A percentile compares a stretch with the other conserved stretches of the same genome.
These are phyloP conservation scores for Malassezia sp. DNA, from an alignment of 1,284 basidiomycete genomes.

Conservation along the genomic window DNA sequence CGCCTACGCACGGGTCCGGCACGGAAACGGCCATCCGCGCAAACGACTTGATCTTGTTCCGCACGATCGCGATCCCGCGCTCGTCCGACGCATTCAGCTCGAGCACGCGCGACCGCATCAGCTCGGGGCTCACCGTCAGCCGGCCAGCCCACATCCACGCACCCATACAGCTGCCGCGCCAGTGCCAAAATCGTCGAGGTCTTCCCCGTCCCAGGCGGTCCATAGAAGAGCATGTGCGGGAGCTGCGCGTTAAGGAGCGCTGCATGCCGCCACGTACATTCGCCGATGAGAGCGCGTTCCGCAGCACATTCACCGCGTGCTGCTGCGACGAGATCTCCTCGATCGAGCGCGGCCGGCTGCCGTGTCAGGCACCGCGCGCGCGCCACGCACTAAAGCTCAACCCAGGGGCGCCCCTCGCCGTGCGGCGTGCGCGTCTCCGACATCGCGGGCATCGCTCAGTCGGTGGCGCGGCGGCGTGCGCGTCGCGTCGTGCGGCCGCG, in stretches of 20 bases:
- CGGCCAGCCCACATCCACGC: constrained; percentile 8
- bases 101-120: constrained; percentile 82
- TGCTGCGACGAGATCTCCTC: constrained; percentile 95
- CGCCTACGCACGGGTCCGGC: background rate
- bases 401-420: constrained; percentile 13
- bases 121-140: constrained; percentile 63
- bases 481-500: background rate
- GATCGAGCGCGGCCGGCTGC: constrained; percentile 87
- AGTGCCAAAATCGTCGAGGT: constrained; percentile 95
- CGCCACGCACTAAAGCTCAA: constrained; percentile 15
- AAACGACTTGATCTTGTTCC: constrained; percentile 98
- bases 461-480: background rate
- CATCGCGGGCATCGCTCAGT: background rate
- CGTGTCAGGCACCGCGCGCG: background rate
- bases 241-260: constrained; percentile 58
- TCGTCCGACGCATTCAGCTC: constrained; percentile 99
- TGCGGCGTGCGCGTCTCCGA: background rate
- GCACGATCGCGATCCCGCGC: constrained; percentile 86
- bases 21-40: constrained; percentile 55
- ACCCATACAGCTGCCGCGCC: constrained; percentile 80
- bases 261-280: constrained; percentile 57
- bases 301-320: constrained; percentile 81
- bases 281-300: constrained; percentile 77
- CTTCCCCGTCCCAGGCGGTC: constrained; percentile 96
- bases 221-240: constrained; percentile 99